Conservation (phyloP, 1,284 basidiomycete genomes). For the Sutorius eximius region DNA sequence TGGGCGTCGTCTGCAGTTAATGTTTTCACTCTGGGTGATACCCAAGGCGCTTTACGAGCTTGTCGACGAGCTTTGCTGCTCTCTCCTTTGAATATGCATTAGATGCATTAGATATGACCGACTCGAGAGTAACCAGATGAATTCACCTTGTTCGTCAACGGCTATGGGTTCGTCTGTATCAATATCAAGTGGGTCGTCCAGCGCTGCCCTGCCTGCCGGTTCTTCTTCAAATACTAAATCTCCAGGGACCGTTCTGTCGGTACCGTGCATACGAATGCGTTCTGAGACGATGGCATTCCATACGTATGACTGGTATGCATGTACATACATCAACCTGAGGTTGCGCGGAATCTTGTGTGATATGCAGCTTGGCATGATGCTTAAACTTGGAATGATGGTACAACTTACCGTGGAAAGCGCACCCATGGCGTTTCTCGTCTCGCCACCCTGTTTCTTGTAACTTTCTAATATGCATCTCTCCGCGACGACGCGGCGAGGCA, state of each 20-base stretch:
- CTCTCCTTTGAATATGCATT: slow-evolving; percentile 27
- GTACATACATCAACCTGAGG: slow-evolving; percentile 94
- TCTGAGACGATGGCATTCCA: slow-evolving; percentile 98
- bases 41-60: slow-evolving; percentile 52
- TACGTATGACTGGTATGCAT: slow-evolving; percentile 98
- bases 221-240: slow-evolving; percentile 78
- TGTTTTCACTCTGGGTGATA: slow-evolving; percentile 70
- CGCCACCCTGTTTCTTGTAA: slow-evolving; percentile 78
- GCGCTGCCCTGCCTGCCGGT: slow-evolving; percentile 24
- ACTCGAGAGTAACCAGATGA: slow-evolving; percentile 3
- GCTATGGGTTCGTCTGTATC: slow-evolving; percentile 40
- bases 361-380: neutral
- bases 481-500: slow-evolving; percentile 89
- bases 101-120: slow-evolving; percentile 14
- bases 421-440: slow-evolving; percentile 81
- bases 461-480: slow-evolving; percentile 91
- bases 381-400: slow-evolving; percentile 1
- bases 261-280: slow-evolving; percentile 79
- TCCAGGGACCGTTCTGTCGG: slow-evolving; percentile 76
- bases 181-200: slow-evolving; percentile 39
- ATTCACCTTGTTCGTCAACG: slow-evolving; percentile 45
- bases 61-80: slow-evolving; percentile 35
- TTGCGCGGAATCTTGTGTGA: slow-evolving; percentile 84
- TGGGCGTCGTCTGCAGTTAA: slow-evolving; percentile 75
- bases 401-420: slow-evolving; percentile 76